Conservation (phyloP, 305 asterid species). For the Fraxinus xanthoxyloides region DNA sequence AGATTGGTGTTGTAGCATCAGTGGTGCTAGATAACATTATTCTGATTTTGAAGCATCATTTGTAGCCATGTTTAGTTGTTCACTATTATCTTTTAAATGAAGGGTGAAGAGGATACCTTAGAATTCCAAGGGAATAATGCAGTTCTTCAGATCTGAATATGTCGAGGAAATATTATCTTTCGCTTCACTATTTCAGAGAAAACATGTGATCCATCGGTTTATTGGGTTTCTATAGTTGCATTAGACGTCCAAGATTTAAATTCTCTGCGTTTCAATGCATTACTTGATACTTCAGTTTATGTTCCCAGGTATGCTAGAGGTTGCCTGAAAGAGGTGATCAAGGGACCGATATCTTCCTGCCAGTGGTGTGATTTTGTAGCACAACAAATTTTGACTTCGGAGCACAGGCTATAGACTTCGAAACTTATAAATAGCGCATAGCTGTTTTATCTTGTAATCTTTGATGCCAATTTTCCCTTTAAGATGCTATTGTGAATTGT, state of each 20-base stretch:
- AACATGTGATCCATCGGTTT: neutral
- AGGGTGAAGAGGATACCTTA: neutral
- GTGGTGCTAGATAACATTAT: neutral
- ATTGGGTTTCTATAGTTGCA: neutral
- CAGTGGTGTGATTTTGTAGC: slow-evolving; percentile 36
- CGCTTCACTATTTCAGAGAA: neutral
- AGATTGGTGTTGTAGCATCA: neutral
- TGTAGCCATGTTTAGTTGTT: neutral
- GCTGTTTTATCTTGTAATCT: slow-evolving; percentile 16
- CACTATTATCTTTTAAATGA: neutral
- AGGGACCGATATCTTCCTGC: slow-evolving; percentile 36
- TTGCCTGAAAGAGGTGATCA: slow-evolving; percentile 27
- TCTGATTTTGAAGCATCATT: neutral
- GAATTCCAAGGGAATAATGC: neutral
- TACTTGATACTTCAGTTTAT: neutral
- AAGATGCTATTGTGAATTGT: slow-evolving; percentile 26
- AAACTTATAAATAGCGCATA: slow-evolving; percentile 23
- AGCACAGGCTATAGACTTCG: slow-evolving; percentile 17
- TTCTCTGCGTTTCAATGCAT: neutral
- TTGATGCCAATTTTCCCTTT: slow-evolving; percentile 10
- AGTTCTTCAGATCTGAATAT: neutral
- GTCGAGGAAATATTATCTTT: neutral
- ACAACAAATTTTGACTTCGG: slow-evolving; percentile 31
- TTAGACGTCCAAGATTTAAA: neutral
- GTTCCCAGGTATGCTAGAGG: slow-evolving; percentile 33